A percentile compares a stretch with the other conserved stretches of the same genome.
Evolutionary conservation across 805 yeast genomes (phyloP).

Genomic region (Cyberlindnera misumaiensis): DNA sequence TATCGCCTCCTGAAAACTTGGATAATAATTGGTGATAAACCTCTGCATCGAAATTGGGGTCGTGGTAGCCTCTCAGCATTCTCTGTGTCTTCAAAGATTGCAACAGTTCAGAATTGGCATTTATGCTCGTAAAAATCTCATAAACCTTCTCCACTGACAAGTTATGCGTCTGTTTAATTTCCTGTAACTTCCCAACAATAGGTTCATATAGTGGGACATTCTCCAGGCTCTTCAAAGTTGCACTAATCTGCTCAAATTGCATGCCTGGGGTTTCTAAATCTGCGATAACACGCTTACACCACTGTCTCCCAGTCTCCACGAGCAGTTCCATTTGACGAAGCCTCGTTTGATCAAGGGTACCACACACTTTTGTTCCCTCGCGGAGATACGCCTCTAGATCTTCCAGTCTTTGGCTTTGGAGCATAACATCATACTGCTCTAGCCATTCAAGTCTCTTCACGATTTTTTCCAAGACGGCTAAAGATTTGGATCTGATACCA

Average conservation of each 20-base stretch:
- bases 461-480: conserved; percentile 33
- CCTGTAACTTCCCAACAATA: conserved; percentile 6
- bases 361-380: conserved; percentile 22
- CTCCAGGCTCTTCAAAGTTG: neutral
- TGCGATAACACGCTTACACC: neutral
- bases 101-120: neutral
- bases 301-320: neutral
- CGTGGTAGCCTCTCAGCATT: neutral
- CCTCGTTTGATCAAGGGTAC: conserved; percentile 13
- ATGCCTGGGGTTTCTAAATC: neutral
- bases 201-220: conserved; percentile 2
- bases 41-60: conserved; percentile 4
- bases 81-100: neutral
- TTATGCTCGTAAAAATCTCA: conserved; percentile 7
- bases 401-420: conserved; percentile 16
- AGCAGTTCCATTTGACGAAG: conserved; percentile 7
- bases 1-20: conserved; percentile 24
- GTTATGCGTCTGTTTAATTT: conserved; percentile 15
- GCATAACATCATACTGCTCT: conserved; percentile 19
- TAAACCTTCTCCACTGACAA: conserved; percentile 5
- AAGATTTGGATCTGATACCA: conserved; percentile 48
- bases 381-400: conserved; percentile 18
- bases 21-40: conserved; percentile 6
- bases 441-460: conserved; percentile 35
- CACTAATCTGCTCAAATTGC: neutral